Evolutionary conservation across 306 rosid species (phyloP).

Genomic region (Fagus sylvatica): DNA sequence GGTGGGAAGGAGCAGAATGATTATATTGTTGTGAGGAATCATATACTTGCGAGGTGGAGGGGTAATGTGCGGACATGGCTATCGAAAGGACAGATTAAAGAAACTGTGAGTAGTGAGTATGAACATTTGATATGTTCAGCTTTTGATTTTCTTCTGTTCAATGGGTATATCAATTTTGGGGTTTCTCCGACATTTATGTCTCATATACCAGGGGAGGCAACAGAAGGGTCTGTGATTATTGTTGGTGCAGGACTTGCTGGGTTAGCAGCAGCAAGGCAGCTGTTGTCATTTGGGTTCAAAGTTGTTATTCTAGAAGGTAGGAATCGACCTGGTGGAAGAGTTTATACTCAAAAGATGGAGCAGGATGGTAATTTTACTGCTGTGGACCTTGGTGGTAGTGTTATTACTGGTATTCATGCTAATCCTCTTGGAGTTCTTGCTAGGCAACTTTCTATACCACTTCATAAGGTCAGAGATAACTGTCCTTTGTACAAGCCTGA

Average conservation of each 20-base stretch:
- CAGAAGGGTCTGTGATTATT: slow-evolving; percentile 69
- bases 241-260: slow-evolving; percentile 96
- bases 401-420: slow-evolving; percentile 92
- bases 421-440: slow-evolving; percentile 95
- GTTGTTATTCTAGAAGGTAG: slow-evolving; percentile 86
- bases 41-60: slow-evolving; percentile 87
- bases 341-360: slow-evolving; percentile 88
- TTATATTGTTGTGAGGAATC: slow-evolving; percentile 89
- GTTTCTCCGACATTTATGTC: slow-evolving; percentile 64
- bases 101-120: slow-evolving; percentile 75
- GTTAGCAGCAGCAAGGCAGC: slow-evolving; percentile 91
- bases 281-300: slow-evolving; percentile 78
- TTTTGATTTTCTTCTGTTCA: slow-evolving; percentile 68
- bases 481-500: slow-evolving; percentile 88
- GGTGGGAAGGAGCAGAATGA: slow-evolving; percentile 95
- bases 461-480: slow-evolving; percentile 85
- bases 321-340: slow-evolving; percentile 90
- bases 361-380: slow-evolving; percentile 60
- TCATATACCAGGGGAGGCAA: slow-evolving; percentile 57
- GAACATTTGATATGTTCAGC: slow-evolving; percentile 77
- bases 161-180: slow-evolving; percentile 90
- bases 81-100: slow-evolving; percentile 66
- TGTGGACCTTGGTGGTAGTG: slow-evolving; percentile 86
- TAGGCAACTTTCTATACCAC: slow-evolving; percentile 88
- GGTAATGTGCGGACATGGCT: slow-evolving; percentile 76